Conservation (phyloP, 345 rosid species). For the Pugionium cornutum region DNA sequence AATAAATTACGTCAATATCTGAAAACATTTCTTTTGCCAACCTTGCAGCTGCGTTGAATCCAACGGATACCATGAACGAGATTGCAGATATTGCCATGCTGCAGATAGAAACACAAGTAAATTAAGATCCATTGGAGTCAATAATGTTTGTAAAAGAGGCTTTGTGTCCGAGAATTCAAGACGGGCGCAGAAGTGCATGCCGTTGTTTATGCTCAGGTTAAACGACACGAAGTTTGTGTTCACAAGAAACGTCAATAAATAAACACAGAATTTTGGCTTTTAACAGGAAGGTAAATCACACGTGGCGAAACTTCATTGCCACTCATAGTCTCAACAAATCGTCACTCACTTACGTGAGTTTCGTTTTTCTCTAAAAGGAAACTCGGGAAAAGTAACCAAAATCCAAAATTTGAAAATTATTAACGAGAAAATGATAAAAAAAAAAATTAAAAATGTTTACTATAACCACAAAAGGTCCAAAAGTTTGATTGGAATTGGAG, state of each 20-base stretch:
- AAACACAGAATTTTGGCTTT: background rate
- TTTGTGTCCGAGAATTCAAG: no score
- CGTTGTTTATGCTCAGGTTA: background rate
- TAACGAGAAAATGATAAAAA: no score
- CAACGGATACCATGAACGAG: slow-evolving; percentile 65
- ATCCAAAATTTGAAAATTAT: background rate
- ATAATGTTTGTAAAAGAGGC: no score
- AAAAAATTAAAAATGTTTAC: no score
- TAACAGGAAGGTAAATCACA: background rate
- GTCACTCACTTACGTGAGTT: slow-evolving; percentile 7
- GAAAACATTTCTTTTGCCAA: slow-evolving; percentile 15
- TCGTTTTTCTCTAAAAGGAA: background rate
- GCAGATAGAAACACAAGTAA: slow-evolving; percentile 16
- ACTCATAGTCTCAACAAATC: background rate
- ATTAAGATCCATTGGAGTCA: background rate
- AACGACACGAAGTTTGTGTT: slow-evolving; percentile 17
- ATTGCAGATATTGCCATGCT: slow-evolving; percentile 65
- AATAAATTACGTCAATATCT: background rate
- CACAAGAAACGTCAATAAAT: background rate
- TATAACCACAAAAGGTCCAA: background rate
- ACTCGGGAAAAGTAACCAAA: slow-evolving; percentile 6
- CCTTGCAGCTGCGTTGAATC: slow-evolving; percentile 85
- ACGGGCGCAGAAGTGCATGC: background rate
- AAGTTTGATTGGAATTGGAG: background rate
- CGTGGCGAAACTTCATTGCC: background rate